Base-by-base conservation (phyloP, 768 basidiomycete species). In the Cubamyces lactineus region DNA sequence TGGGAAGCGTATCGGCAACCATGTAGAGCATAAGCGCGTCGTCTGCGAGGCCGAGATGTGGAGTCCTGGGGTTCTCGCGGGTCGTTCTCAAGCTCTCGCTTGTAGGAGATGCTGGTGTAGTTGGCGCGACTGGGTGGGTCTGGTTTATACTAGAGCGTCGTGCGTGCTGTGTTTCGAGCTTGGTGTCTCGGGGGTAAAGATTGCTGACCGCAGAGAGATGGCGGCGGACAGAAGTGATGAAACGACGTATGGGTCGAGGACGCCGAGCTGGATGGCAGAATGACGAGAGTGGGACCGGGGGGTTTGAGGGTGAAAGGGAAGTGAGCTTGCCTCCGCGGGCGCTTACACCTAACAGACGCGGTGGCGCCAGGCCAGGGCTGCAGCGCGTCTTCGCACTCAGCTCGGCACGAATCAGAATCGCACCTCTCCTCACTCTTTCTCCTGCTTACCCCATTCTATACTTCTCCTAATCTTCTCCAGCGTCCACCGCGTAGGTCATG, bases 401-500 rank as follows among this genome's bases (percentile, higher is more conserved):
- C 24, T 16, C 48, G 24, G 13, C 48, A 15, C 24, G 24, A 26
- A 26, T 28, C 23, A 16, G 48, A 28, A 26, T 28, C 26, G 13
- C 24, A 49, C 48, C 24, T 23, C 15, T 26, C 15, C 19, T 23
- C 28, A 26, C 48, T 47, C 19, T 24, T 21, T 21, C 46, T 47
- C 23, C n/a, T 23, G 12, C 48, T 26, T 5, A 26, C 39, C n/a
- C n/a, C 50, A 55, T 41, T 12, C 47, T 59, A 63, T 51, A 21
- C 26, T 16, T 28, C 19, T 30, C 40, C 13, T 41, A 52, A 57
- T 57, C 5, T 42, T 51, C 41, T 41, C 23, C 53, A 34, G 42
- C 50, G 49, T 53, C 55, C 50, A 17, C 39, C 15, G 19, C 53
- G 30, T 38, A 63, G 71, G 71, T 64, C 69, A 94, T 94, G 91